Evolutionary conservation across 805 yeast species (phyloP), one percentile per base, ranked within the genome.

Genomic region (Kodamaea restingae): DNA sequence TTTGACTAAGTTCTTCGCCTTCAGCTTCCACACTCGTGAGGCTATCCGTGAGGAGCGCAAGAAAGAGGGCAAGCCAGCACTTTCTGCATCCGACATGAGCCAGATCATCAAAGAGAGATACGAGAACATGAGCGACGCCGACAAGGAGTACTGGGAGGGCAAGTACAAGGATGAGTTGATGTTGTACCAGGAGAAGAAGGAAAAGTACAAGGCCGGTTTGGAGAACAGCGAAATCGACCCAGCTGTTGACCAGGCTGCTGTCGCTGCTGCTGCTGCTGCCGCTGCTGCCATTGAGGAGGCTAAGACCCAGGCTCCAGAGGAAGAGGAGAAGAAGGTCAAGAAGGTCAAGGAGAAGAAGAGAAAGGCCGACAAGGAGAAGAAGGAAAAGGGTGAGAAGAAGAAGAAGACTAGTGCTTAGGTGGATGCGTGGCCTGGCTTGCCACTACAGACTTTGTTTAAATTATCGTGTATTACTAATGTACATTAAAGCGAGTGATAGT

Each of bases 1-100:
- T 11, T 70, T 87, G 55, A 88, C 96, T 15, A 84, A 86, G 32
- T 90, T 80, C 67, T 85, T 91, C 61, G 71, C 72, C 30, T 91
- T 80, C 63, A 80, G 87, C 38, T 81, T 84, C 48, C 80, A 78
- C 48, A 76, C 80, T 48, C 80, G 96, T 54, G 84, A 82, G 45
- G 67, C 73, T 27, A 73, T 90, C 46, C 78, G 81, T 41, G 81
- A 76, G 39, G 88, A 84, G 46, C 76, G 95, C 55, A 73, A 67
- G 40, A 64, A 64, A 26, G 67, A 71, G 35, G 66, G 84, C 24
- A 69, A 73, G 51, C 76, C 83, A 11, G 77, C 86, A 8, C 71
- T 84, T 47, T 71, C 82, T 8, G 84, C 88, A 29, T 76, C 80
- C 15, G 96, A 87, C 52, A 74, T 88, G 61, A 84, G 93, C 28